Base-by-base conservation (phyloP, 768 basidiomycete species). In the Melanogaster broomeanus region DNA sequence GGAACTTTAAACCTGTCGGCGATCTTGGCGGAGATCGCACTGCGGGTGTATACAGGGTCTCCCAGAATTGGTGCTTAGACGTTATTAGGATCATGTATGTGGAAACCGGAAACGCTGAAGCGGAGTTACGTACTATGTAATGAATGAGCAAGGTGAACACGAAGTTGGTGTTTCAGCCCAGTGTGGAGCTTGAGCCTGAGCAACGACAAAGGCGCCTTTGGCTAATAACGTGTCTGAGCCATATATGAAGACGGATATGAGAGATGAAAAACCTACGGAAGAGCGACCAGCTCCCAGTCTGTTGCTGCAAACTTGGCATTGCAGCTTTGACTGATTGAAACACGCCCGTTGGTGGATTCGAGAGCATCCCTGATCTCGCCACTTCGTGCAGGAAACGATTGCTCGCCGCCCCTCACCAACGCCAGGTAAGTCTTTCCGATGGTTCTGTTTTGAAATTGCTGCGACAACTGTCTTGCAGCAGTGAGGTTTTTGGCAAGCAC, bases 121-220 rank as follows among this genome's bases (percentile, higher is more conserved):
- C 25, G 18, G 46, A 38, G 34, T 34, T 15, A 58, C 71, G 12
- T 51, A 82, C 85, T 68, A 44, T 74, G 72, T 46, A 87, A 62
- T 49, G 69, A 70, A 42, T 77, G 71, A 2, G 85, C 77, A 28
- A 83, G 62, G 53, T 88, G 87, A 13, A 86, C 71, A n/a, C 87
- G 78, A 28, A 88, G 76, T 58, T 88, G 87, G 51, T 88, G 87
- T 63, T 88, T 88, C 48, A 80, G 65, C 4, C 85, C 87, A 15
- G 87, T 87, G 44, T 78, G 67, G 18, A 85, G 73, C 11, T 70
- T 74, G 15, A 88, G 71, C 34, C 74, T 75, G 35, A 88, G 65
- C 44, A 89, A 73, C 2, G 84, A 80, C 25, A 87, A 48, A 18
- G 84, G 84, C 3, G 66, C 73, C 40, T 49, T 67, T 55, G 49